These are phyloP conservation scores for Fusarium oligoseptatum DNA, from an alignment of 2,329 filamentous ascomycete species.

Conservation along the genomic window DNA sequence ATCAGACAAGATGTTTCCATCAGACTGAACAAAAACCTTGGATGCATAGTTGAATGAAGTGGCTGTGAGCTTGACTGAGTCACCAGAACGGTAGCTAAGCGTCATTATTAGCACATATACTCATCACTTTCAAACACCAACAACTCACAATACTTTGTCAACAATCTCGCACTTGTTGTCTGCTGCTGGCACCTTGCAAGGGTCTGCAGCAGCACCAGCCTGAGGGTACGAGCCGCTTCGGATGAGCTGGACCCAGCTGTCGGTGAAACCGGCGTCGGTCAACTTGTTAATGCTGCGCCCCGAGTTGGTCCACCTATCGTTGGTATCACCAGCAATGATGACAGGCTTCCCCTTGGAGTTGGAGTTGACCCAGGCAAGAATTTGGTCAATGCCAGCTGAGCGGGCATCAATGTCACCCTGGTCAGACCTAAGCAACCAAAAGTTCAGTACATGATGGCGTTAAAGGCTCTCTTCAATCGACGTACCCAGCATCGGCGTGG, in stretches of 20 bases:
- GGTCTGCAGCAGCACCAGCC: constrained; percentile 48
- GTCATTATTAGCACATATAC: not conserved
- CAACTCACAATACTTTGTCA: constrained; percentile 70
- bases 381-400: constrained; percentile 70
- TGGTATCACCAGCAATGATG: constrained; percentile 74
- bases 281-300: constrained; percentile 62
- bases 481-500: constrained; percentile 52
- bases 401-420: constrained; percentile 65
- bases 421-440: not conserved
- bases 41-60: constrained; percentile 68
- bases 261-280: constrained; percentile 65
- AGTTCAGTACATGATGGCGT: not conserved
- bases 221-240: constrained; percentile 61
- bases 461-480: not conserved
- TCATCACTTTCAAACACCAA: too few relatives aligned
- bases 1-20: constrained; percentile 71
- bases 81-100: constrained; percentile 62
- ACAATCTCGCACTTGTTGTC: constrained; percentile 72
- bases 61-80: constrained; percentile 61
- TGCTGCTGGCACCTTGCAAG: constrained; percentile 71
- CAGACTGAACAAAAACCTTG: constrained; percentile 66
- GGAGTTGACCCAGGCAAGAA: constrained; percentile 67
- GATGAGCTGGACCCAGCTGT: constrained; percentile 71
- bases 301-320: constrained; percentile 69
- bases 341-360: constrained; percentile 72